These are phyloP conservation scores for Noccaea caerulescens DNA, from an alignment of 345 rosid genomes.

Conservation along the genomic window DNA sequence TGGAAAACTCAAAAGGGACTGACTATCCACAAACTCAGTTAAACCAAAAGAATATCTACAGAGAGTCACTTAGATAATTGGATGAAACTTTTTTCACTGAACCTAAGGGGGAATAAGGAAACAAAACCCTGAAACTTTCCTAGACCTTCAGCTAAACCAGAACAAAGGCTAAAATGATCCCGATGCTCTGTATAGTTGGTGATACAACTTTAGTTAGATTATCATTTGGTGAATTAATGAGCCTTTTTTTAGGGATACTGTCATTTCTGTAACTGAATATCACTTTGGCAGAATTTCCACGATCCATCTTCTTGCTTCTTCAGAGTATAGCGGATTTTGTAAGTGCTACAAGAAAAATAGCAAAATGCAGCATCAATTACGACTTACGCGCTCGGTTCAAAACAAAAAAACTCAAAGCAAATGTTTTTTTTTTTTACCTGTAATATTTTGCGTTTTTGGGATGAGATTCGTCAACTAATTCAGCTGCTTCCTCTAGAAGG, in stretches of 20 bases:
- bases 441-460: slow-evolving; percentile 80
- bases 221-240: background rate
- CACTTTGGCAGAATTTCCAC: slow-evolving; percentile 83
- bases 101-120: slow-evolving; percentile 6
- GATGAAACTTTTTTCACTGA: too few relatives aligned
- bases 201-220: slow-evolving; percentile 26
- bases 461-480: slow-evolving; percentile 82
- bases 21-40: slow-evolving; percentile 17
- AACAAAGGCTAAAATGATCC: slow-evolving; percentile 33
- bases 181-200: slow-evolving; percentile 12
- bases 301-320: slow-evolving; percentile 83
- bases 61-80: background rate
- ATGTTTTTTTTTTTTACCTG: slow-evolving; percentile 52
- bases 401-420: background rate
- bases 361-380: background rate
- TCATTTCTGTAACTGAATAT: slow-evolving; percentile 64
- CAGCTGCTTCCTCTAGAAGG: slow-evolving; percentile 93
- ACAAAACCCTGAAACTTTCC: slow-evolving; percentile 27
- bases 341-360: slow-evolving; percentile 55
- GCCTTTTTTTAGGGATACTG: background rate
- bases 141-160: slow-evolving; percentile 31
- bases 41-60: slow-evolving; percentile 29
- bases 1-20: background rate
- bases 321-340: slow-evolving; percentile 67
- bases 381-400: background rate